phyloP scores from a whole-genome alignment of 1,139 yeast species.

The Kluyveromyces sp. region DNA sequence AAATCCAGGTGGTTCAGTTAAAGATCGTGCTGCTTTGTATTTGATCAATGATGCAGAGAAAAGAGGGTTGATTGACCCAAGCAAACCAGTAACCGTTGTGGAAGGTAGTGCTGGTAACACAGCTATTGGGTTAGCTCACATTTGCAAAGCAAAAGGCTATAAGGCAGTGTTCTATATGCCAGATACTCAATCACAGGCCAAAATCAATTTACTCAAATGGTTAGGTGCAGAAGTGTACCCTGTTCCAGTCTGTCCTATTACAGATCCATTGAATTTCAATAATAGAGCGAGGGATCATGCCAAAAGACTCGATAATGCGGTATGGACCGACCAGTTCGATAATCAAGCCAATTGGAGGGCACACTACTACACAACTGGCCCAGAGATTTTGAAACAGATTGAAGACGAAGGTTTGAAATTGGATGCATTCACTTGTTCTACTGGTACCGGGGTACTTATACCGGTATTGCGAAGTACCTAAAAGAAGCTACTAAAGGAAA shows the following conservation, averaged over 20 bases:
- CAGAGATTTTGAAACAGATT: conserved; percentile 86
- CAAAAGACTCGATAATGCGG: conserved; percentile 62
- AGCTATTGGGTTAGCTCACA: conserved; percentile 86
- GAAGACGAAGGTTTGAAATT: conserved; percentile 34
- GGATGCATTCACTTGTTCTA: conserved; percentile 80
- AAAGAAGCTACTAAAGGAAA: conserved; percentile 54
- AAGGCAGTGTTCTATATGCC: conserved; percentile 86
- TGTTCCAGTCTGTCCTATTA: conserved; percentile 81
- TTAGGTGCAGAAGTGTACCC: conserved; percentile 84
- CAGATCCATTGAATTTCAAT: conserved; percentile 75
- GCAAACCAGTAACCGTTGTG: conserved; percentile 40
- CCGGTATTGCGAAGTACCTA: conserved; percentile 71
- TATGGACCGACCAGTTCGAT: conserved; percentile 90
- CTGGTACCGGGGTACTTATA: conserved; percentile 93
- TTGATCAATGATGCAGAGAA: conserved; percentile 73
- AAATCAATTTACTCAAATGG: conserved; percentile 61
- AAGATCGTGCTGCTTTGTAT: conserved; percentile 82
- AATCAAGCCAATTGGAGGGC: conserved; percentile 82
- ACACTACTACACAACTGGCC: conserved; percentile 87
- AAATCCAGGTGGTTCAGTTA: conserved; percentile 93
- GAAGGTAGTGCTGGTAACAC: conserved; percentile 79
- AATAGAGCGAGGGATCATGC: conserved; percentile 84
- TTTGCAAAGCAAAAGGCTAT: conserved; percentile 77
- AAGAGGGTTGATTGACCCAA: conserved; percentile 48
- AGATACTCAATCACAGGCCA: conserved; percentile 71